These are phyloP conservation scores for Metschnikowia koreensis DNA, from an alignment of 805 yeast species.

Conservation along the genomic window DNA sequence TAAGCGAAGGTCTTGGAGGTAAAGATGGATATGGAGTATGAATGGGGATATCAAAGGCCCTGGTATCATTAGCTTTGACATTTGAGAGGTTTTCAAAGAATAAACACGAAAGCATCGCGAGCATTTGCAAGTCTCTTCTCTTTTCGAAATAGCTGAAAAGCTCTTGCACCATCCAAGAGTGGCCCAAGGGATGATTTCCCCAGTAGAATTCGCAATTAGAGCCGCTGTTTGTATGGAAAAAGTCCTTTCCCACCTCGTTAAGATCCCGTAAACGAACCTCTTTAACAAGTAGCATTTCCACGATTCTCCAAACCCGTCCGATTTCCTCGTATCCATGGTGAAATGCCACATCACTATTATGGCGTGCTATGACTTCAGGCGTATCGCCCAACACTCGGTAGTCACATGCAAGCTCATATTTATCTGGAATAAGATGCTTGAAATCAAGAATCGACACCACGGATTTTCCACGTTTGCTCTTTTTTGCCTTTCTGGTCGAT, in stretches of 20 bases:
- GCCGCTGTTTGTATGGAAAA: background rate
- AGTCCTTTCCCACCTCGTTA: conserved; percentile 10
- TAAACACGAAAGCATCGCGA: conserved; percentile 83
- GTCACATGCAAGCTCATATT: conserved; percentile 64
- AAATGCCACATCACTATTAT: conserved; percentile 70
- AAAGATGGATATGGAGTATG: conserved; percentile 45
- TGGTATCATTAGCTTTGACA: conserved; percentile 5
- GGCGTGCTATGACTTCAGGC: conserved; percentile 62
- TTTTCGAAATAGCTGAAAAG: conserved; percentile 63
- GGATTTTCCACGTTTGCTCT: conserved; percentile 40
- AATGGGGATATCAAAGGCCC: conserved; percentile 38
- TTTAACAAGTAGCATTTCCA: conserved; percentile 40
- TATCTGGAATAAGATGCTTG: conserved; percentile 69
- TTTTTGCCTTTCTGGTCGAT: conserved; percentile 20
- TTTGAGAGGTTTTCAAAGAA: conserved; percentile 44
- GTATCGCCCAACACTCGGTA: conserved; percentile 62
- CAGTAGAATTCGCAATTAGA: conserved; percentile 50
- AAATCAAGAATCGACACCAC: conserved; percentile 66
- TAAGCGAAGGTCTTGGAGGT: conserved; percentile 27
- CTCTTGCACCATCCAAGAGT: conserved; percentile 59
- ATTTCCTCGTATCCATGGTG: conserved; percentile 59
- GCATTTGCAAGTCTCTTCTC: conserved; percentile 75
- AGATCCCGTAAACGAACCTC: conserved; percentile 22
- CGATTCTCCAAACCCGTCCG: conserved; percentile 71
- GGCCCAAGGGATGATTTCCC: conserved; percentile 82